Conservation (phyloP, 192 early-diverging fungal genomes). For the Coemansia javaensis region DNA sequence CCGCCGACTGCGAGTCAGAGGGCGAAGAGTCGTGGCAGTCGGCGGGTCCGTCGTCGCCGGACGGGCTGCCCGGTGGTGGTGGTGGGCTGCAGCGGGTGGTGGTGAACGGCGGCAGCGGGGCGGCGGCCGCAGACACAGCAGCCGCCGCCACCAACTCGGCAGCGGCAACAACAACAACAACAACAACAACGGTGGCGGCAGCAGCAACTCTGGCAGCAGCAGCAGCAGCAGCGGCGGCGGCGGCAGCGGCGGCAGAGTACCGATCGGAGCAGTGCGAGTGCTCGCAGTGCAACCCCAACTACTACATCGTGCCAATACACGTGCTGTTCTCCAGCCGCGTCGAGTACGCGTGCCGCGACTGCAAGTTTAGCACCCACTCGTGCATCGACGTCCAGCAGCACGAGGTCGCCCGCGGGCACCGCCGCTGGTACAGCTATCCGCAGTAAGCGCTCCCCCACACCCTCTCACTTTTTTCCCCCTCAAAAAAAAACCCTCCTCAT, state of each 20-base stretch:
- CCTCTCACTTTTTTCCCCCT: too few species aligned
- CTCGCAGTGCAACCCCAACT: constrained; percentile 51
- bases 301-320: constrained; percentile 32
- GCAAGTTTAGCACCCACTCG: constrained; percentile 33
- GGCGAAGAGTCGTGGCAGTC: constrained; percentile 10
- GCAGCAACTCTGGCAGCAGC: constrained; percentile 1
- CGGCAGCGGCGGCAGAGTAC: constrained; percentile 4
- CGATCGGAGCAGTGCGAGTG: constrained; percentile 35
- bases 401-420: constrained; percentile 37
- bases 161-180: constrained; percentile 17
- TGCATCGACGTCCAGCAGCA: constrained; percentile 29
- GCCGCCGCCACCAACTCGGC: too few species aligned
- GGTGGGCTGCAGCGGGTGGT: too few species aligned
- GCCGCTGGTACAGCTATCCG: constrained; percentile 49
- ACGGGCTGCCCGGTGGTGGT: too few species aligned
- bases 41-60: background rate
- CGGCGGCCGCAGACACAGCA: too few species aligned
- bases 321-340: constrained; percentile 25
- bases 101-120: too few species aligned
- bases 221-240: constrained; percentile 8
- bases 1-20: constrained; percentile 13
- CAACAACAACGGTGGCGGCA: too few species aligned
- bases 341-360: constrained; percentile 46
- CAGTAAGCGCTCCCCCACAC: constrained; percentile 9
- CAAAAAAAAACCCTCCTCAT: too few species aligned